Evolutionary conservation across 169 alveolate species (phyloP), one percentile per base, ranked within the genome.

Genomic region (Perkinsus olseni): DNA sequence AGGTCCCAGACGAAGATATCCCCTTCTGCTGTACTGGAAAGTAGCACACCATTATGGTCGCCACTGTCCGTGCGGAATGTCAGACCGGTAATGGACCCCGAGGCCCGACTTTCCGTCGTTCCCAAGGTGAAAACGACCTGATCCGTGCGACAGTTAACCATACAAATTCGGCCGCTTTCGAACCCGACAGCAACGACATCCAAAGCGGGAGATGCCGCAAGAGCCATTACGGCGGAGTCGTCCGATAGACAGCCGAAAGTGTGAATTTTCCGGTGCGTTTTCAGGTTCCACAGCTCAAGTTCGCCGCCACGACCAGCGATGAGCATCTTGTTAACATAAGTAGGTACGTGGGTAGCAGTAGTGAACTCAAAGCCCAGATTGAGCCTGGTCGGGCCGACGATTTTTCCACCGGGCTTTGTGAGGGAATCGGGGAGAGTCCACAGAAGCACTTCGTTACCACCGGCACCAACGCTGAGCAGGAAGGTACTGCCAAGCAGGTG

Each of bases 1-100:
- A 96, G 94, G 93, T 96, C 98, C 98, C 98, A 96, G 31, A 96
- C 48, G 62, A 95, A 92, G 37, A 94, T 91, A 40, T 92, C 91
- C 20, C 97, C 97, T 82, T 95, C 95, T 51, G 94, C 74, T 74
- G 95, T 94, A 50, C 96, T 91, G 51, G 96, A 93, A 8, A 96
- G 96, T 90, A 96, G 92, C 40, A 96, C 93, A n/a, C 96, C 94
- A 45, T 45, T 45, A 45, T 45, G 62, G 62, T 91, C 92, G 31
- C 93, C 96, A 39, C 94, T 91, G 91, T 94, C 94, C 34, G 96
- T 93, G 8, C 96, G 95, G 92, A 96, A 95, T 20, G 96, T 90
- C 82, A 96, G 50, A 17, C 96, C 92, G 3, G 95, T 93, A 40
- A 95, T 94, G 40, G 93, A 51, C 37, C 62, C 62, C 6, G 62